Evolutionary conservation across 208 protist genomes (phyloP).

Genomic region (Crithidia expoeki): DNA sequence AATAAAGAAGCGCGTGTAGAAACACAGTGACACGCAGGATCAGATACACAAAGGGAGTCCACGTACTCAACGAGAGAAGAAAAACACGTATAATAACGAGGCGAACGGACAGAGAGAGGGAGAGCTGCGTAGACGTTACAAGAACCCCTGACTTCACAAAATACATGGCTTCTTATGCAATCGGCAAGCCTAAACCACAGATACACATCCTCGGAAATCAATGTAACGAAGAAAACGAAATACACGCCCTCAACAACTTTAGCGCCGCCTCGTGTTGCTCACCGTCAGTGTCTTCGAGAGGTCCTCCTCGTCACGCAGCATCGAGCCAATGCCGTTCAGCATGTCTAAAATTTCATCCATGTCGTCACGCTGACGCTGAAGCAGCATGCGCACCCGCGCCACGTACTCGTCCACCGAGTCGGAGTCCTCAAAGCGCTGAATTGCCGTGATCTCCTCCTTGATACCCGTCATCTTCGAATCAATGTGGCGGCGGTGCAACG

Average conservation of each 20-base stretch:
- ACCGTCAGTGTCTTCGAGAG: conserved; percentile 83
- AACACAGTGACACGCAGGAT: no score
- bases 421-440: conserved; percentile 91
- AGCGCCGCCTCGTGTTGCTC: conserved; percentile 7
- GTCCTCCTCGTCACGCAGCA: conserved; percentile 90
- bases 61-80: no score
- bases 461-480: conserved; percentile 94
- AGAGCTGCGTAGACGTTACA: no score
- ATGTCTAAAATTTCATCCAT: conserved; percentile 78
- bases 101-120: no score
- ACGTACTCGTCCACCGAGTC: conserved; percentile 93
- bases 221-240: no score
- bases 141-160: no score
- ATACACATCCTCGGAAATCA: no score
- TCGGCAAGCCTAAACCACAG: no score
- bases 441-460: conserved; percentile 92
- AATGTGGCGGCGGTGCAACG: conserved; percentile 92
- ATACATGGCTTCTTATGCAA: no score
- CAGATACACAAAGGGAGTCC: no score
- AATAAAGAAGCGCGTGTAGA: no score
- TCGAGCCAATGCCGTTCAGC: conserved; percentile 71
- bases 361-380: conserved; percentile 78
- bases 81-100: no score
- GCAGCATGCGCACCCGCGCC: conserved; percentile 60
- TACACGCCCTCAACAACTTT: neutral